Conservation (phyloP, 2,329 filamentous ascomycete species). For the Claviceps spartinae region DNA sequence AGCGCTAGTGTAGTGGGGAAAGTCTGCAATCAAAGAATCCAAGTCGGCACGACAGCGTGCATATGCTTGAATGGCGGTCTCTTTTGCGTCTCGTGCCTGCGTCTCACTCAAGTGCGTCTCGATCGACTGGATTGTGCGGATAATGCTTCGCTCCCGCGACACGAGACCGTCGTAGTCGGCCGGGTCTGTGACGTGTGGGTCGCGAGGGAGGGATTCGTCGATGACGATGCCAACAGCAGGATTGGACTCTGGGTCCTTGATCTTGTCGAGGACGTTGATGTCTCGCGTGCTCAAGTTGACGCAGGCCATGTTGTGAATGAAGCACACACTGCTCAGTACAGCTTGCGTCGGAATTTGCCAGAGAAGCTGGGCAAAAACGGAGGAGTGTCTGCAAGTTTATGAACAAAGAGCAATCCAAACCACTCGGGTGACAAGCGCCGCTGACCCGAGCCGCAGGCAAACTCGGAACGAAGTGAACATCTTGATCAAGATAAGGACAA, state of each 20-base stretch:
- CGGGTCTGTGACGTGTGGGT: conserved; percentile 41
- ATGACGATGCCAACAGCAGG: conserved; percentile 40
- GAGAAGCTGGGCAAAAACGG: too few species aligned
- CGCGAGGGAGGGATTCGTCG: conserved; percentile 39
- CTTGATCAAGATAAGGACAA: too few species aligned
- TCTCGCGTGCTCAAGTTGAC: conserved; percentile 42
- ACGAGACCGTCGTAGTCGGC: conserved; percentile 37
- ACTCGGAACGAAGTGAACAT: too few species aligned
- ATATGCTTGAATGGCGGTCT: conserved; percentile 31
- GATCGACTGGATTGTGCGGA: conserved; percentile 38
- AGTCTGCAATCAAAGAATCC: conserved; percentile 38
- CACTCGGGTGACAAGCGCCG: too few species aligned
- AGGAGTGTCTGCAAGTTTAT: too few species aligned
- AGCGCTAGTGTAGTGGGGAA: conserved; percentile 57
- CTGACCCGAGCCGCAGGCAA: too few species aligned
- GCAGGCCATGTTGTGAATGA: conserved; percentile 25
- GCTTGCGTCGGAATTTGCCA: too few species aligned
- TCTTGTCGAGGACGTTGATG: conserved; percentile 49
- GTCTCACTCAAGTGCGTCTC: conserved; percentile 38
- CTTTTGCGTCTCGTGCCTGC: conserved; percentile 20
- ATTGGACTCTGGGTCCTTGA: conserved; percentile 52
- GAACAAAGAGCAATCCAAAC: too few species aligned
- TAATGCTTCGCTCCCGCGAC: conserved; percentile 37
- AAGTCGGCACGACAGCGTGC: conserved; percentile 34
- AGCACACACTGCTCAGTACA: background rate